Conservation (phyloP, 371 early-diverging fungal genomes). For the Apophysomyces trapeziformis region DNA sequence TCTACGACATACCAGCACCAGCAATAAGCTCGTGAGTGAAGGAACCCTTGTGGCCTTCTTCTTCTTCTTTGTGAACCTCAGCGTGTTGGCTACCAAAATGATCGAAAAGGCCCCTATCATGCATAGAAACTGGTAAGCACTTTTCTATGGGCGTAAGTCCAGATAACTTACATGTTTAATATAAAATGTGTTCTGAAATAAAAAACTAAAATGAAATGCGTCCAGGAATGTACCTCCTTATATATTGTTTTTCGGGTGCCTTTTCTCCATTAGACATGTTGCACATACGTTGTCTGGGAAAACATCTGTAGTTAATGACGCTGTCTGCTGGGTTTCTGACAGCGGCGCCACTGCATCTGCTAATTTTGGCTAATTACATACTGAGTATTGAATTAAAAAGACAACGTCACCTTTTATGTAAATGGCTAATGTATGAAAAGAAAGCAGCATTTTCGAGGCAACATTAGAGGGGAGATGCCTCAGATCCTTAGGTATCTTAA, state of each 20-base stretch:
- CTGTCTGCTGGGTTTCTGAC: not conserved
- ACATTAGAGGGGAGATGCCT: too few relatives aligned
- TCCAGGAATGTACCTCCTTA: not conserved
- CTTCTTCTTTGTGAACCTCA: slow-evolving; percentile 13
- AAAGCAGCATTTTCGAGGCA: too few relatives aligned
- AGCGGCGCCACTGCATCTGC: not conserved
- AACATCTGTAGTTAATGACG: not conserved
- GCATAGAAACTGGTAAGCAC: not conserved
- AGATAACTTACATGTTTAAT: slow-evolving; percentile 2
- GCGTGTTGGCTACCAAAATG: slow-evolving; percentile 9
- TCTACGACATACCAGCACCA: slow-evolving; percentile 29
- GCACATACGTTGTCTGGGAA: not conserved
- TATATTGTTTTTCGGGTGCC: not conserved
- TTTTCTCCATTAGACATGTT: not conserved
- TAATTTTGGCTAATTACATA: not conserved
- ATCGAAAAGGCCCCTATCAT: slow-evolving; percentile 18
- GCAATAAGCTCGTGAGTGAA: slow-evolving; percentile 33
- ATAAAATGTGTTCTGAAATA: not conserved
- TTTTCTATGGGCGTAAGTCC: not conserved
- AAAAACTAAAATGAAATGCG: not conserved
- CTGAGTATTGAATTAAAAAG: too few relatives aligned
- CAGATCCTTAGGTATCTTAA: too few relatives aligned
- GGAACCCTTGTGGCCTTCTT: slow-evolving; percentile 21
- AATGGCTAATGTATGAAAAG: too few relatives aligned
- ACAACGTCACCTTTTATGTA: too few relatives aligned